Conservation (phyloP, 352 stramenopile genomes). For the Pelagophyceae sp. region DNA sequence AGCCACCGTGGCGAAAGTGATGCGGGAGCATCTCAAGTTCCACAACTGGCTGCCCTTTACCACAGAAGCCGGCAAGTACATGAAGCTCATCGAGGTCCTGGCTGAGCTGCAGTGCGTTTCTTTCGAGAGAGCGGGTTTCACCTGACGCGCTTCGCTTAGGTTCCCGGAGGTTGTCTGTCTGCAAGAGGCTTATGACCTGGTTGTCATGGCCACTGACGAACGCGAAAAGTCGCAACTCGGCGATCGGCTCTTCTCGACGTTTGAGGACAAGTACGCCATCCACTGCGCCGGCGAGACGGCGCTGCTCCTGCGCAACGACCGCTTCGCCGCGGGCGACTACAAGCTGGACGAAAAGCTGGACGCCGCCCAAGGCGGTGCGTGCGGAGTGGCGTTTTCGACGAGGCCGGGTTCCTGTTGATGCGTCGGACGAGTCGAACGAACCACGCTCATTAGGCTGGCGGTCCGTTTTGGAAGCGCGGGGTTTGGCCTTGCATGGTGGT, state of each 20-base stretch:
- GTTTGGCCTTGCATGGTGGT: too few species aligned
- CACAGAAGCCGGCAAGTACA: neutral
- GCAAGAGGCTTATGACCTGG: conserved; percentile 1
- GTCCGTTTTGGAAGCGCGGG: too few species aligned
- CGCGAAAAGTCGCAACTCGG: neutral
- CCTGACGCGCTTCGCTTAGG: too few species aligned
- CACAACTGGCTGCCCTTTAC: conserved; percentile 2
- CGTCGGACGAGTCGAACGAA: too few species aligned
- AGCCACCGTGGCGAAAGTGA: neutral
- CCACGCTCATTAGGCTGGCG: too few species aligned
- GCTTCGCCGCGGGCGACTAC: neutral
- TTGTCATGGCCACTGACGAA: neutral
- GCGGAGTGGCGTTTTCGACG: too few species aligned
- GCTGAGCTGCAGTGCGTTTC: neutral
- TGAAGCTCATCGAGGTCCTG: conserved; percentile 1
- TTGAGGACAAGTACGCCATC: conserved; percentile 4
- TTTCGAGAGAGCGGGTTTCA: too few species aligned
- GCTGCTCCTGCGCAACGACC: neutral
- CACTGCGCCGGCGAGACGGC: neutral
- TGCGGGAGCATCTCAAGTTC: neutral
- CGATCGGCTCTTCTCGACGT: neutral
- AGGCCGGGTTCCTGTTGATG: too few species aligned
- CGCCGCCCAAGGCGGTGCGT: neutral
- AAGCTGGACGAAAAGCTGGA: neutral
- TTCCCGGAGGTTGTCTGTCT: neutral